Base-by-base conservation (phyloP, 2,329 filamentous ascomycete species). In the Aureobasidium sp. region DNA sequence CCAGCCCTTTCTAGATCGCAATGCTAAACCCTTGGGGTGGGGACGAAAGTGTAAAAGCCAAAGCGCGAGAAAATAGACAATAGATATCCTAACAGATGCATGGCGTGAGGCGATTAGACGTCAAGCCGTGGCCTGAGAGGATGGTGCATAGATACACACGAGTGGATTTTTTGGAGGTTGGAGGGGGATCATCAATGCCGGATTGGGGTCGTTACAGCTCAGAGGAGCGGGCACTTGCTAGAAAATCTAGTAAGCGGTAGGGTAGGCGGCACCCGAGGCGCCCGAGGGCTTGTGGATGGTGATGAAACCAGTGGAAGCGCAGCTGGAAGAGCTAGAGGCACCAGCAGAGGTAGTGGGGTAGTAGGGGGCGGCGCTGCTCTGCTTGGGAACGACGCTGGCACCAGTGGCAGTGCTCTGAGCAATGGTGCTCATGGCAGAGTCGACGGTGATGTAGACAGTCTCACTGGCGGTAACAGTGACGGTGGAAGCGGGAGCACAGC, bases 401-500 rank as follows among this genome's bases (percentile, higher is more conserved):
- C 57, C 51, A 19, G 50, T 60, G 13, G 47, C 31, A 38, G 60
- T 53, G 57, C 47, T 54, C 31, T 17, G 40, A 33, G 57, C 60
- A 31, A 61, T 37, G 7, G 60, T 40, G 49, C 43, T 51, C 11
- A 57, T 49, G 19, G 54, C 46, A 4, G 54, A 29, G 42, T 59
- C 57, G 29, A 61, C 31, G 17, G 60, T 45, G 29, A 64, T 50
- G 53, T 61, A 61, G 60, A 69, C 65, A 43, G 68, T 71, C 64
- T 69, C 68, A 63, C 67, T 68, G 65, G 67, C 68, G 25, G 70
- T 72, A 33, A 69, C 69, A 33, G 71, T 73, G 37, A 70, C 68
- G 45, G 70, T 72, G 55, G 49, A 61, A 33, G 64, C 62, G 23
- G 63, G 65, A 60, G 61, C 68, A 62, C 69, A 71, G 40, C 61